Evolutionary conservation across 345 rosid species (phyloP).

Genomic region (Kandelia obovata): DNA sequence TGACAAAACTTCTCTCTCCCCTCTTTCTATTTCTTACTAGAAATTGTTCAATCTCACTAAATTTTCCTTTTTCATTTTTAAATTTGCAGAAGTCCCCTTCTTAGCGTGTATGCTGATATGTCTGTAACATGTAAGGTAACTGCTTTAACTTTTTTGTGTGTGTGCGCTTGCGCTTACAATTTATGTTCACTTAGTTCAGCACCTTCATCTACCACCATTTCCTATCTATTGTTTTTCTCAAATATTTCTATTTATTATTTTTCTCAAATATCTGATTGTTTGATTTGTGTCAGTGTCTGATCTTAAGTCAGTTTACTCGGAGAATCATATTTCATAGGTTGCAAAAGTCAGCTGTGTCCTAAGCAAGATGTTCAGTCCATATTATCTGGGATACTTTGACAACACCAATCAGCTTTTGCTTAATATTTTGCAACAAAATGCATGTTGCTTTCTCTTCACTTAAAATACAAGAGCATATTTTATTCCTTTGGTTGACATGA

Average conservation of each 20-base stretch:
- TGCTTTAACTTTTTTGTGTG: background rate
- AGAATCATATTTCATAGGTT: background rate
- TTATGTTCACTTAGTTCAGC: background rate
- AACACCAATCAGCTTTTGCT: background rate
- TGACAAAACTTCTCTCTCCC: too few relatives aligned
- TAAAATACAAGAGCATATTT: background rate
- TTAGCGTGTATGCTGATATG: conserved; percentile 97
- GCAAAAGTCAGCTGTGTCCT: background rate
- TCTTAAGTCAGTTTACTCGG: background rate
- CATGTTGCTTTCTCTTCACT: background rate
- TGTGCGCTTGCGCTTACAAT: background rate
- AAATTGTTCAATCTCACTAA: background rate
- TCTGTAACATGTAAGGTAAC: conserved; percentile 89
- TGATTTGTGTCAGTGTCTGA: background rate
- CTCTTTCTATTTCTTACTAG: background rate
- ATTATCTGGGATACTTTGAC: background rate
- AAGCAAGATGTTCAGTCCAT: background rate
- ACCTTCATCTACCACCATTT: background rate
- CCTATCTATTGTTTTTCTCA: background rate
- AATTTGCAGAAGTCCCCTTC: conserved; percentile 75
- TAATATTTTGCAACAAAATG: background rate
- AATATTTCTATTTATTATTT: background rate
- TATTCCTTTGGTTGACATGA: background rate
- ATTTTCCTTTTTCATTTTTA: conserved; percentile 6
- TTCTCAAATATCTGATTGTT: background rate